A percentile compares a stretch with the other conserved stretches of the same genome.
Evolutionary conservation across 768 basidiomycete genomes (phyloP).

Genomic region (Serendipita sp.): DNA sequence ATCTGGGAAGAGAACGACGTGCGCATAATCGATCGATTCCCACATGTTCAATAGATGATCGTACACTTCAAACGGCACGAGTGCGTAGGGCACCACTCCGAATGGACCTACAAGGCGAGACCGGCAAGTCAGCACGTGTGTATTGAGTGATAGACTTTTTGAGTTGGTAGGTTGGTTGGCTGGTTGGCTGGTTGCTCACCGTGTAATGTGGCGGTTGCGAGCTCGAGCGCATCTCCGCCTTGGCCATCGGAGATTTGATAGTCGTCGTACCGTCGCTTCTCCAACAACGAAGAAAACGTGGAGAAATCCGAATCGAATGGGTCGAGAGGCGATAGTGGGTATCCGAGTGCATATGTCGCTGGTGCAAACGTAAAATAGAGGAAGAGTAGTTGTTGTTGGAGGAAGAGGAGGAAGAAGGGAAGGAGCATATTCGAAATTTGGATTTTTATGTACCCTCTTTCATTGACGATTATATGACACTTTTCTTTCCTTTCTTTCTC

Average conservation of each 20-base stretch:
- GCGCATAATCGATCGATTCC: not conserved
- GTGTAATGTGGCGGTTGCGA: not conserved
- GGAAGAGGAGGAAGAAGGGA: no score
- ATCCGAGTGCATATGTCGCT: not conserved
- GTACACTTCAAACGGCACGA: not conserved
- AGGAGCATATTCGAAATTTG: no score
- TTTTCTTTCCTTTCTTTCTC: no score
- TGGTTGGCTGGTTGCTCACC: not conserved
- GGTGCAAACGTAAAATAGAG: not conserved
- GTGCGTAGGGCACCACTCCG: not conserved
- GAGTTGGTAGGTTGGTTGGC: not conserved
- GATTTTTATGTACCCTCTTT: no score
- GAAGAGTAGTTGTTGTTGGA: not conserved
- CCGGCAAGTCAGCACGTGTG: not conserved
- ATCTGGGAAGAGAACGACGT: not conserved
- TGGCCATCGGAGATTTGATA: not conserved
- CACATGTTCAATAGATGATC: not conserved
- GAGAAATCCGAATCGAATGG: no score
- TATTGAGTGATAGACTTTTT: not conserved
- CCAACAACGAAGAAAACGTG: no score
- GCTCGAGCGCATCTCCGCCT: not conserved
- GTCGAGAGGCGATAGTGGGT: not conserved
- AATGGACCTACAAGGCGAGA: no score
- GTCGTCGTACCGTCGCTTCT: not conserved
- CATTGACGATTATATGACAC: no score